Conservation (phyloP, 805 yeast genomes). For the Sugiyamaella chiloensis region DNA sequence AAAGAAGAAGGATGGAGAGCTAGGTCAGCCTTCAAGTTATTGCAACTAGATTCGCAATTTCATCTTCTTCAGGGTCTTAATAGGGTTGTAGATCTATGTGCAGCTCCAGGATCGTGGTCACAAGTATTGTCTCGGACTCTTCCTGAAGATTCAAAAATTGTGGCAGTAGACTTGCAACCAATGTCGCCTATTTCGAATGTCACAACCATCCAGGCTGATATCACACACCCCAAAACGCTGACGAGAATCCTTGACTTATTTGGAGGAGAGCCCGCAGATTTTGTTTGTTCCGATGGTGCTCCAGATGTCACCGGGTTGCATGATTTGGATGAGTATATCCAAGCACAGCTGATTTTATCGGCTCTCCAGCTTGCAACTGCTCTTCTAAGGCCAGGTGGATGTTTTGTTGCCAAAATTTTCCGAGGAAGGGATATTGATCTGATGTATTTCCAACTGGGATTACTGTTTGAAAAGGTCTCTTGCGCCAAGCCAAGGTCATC, state of each 20-base stretch:
- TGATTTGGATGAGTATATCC: slow-evolving; percentile 94
- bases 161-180: slow-evolving; percentile 95
- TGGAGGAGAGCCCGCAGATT: slow-evolving; percentile 91
- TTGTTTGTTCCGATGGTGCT: slow-evolving; percentile 96
- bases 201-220: slow-evolving; percentile 89
- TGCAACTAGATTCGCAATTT: slow-evolving; percentile 89
- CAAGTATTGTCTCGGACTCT: slow-evolving; percentile 77
- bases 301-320: slow-evolving; percentile 98
- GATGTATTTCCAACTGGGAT: slow-evolving; percentile 87
- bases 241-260: slow-evolving; percentile 71
- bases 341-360: slow-evolving; percentile 87
- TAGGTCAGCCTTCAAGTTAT: slow-evolving; percentile 88
- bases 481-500: slow-evolving; percentile 97
- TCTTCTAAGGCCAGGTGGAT: slow-evolving; percentile 82
- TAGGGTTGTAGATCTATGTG: slow-evolving; percentile 94
- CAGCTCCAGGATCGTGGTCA: slow-evolving; percentile 99
- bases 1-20: slow-evolving; percentile 99
- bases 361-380: slow-evolving; percentile 92
- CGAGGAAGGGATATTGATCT: slow-evolving; percentile 95
- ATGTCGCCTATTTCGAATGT: slow-evolving; percentile 96
- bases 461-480: slow-evolving; percentile 76
- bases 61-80: slow-evolving; percentile 67
- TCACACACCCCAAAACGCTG: slow-evolving; percentile 91
- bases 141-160: slow-evolving; percentile 52
- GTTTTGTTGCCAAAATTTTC: slow-evolving; percentile 93